phyloP scores from a whole-genome alignment of 441 rosid species.

The Isatis lusitanica region DNA sequence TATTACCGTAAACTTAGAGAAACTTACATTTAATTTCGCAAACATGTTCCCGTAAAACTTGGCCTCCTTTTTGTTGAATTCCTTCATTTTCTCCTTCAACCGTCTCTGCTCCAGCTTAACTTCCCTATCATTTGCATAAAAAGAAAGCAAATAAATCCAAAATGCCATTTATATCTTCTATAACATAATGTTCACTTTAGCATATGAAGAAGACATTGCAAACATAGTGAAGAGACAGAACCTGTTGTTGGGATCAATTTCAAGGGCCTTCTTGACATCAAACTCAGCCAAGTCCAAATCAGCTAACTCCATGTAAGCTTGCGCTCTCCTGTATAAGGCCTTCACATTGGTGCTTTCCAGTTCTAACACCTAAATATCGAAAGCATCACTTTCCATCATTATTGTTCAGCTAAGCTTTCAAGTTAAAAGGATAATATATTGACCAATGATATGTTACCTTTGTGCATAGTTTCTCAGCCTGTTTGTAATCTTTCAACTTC shows the following conservation, averaged over 20 bases:
- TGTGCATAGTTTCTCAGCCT: constrained; percentile 77
- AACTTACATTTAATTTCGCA: constrained; percentile 64
- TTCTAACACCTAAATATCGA: constrained; percentile 59
- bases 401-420: background rate
- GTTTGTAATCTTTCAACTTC: constrained; percentile 67
- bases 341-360: constrained; percentile 67
- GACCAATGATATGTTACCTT: constrained; percentile 41
- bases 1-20: constrained; percentile 19
- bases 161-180: background rate
- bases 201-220: background rate
- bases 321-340: constrained; percentile 85
- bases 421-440: background rate
- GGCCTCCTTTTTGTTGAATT: constrained; percentile 81
- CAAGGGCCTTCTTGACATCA: constrained; percentile 84
- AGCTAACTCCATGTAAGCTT: constrained; percentile 64
- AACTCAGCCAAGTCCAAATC: constrained; percentile 84
- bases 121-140: constrained; percentile 49
- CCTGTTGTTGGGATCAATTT: constrained; percentile 85
- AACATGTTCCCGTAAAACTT: constrained; percentile 88
- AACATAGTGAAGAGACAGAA: background rate
- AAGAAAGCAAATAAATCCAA: background rate
- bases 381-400: background rate
- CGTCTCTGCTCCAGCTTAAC: constrained; percentile 71
- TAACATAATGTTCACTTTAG: background rate
- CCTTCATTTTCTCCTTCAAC: constrained; percentile 76